Evolutionary conservation across 257 asterid genomes (phyloP), one percentile per base, ranked within the genome.

Genomic region (Nicotiana tomentosiformis): DNA sequence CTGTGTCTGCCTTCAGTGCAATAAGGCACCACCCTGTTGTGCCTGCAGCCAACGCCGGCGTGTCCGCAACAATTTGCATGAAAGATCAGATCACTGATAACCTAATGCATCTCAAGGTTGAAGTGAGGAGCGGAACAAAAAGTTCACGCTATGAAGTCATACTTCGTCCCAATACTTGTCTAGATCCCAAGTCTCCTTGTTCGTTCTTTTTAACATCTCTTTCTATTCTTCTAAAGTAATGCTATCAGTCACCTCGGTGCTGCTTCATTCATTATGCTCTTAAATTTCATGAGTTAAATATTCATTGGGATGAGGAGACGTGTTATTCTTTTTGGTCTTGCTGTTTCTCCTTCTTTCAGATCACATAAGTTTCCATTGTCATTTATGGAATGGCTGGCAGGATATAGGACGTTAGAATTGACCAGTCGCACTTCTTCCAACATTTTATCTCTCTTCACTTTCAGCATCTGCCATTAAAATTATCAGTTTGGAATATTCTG

Each of bases 41-140:
- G 49, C 49, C 49, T 43, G 49, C 49, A 43, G 11, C 11, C 11
- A 43, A 43, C 49, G 11, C 49, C 49, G 11, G 49, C 3, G 49
- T 43, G 49, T 43, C 49, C 23, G 23, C 23, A 20, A 20, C 23
- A 20, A 78, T 94, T 82, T 90, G 88, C 93, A 76, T 96, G 90
- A 93, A 87, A 89, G 90, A 87, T 84, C 97, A 94, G 83, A 86
- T 82, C n/a, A 88, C 90, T 85, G 77, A 81, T 78, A 87, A 79
- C 69, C 88, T 62, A 83, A 87, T 72, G 89, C 78, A 84, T 88
- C 86, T 94, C 81, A 89, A 91, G 85, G 87, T 93, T 84, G 96
- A 90, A 91, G 98, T 96, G 79, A 90, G 97, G 88, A 95, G 97
- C 69, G 98, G 98, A 80, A 89, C 96, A 51, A 92, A 92, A 90